Evolutionary conservation across 164 flowering plant species (phyloP), one percentile per base, ranked within the genome.

Genomic region (Vitis riparia): DNA sequence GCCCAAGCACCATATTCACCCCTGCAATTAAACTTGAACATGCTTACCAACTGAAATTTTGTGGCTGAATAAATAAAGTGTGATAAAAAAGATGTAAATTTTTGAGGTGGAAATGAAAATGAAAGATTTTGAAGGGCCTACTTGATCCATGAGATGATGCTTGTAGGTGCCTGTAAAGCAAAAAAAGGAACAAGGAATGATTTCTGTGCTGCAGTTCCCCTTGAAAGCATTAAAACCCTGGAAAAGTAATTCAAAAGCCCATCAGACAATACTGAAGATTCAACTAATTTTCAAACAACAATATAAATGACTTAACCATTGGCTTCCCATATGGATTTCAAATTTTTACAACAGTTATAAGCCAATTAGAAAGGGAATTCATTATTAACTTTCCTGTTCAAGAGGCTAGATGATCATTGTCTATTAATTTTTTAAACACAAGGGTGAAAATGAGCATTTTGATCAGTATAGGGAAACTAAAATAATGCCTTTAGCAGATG

Each of bases 1-100:
- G 85, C 63, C 98, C 98, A 92, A 65, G 80, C 49, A 60, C 98
- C 98, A 86, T 90, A 92, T 60, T 92, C 91, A 56, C 97, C 89
- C 87, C 98, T 93, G 83, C 68, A 71, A 77, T 2, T 60, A 66
- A 68, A 64, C 50, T 50, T 7, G 63, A 15, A 37, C 63, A 62
- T 68, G 48, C n/a, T 11, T 48, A 16, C 44, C 32, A 53, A 61
- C 64, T 9, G 37, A 15, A 37, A 59, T 8, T 11, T 56, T 13
- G 5, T 11, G 17, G 32, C 56, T 59, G 17, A 59, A 56, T 19
- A n/a, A 29, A 2, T 29, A 16, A 44, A 55, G 6, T 0, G 48
- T 19, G 37, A 62, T 16, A 15, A 61, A 27, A 52, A 14, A 9
- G 11, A 23, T 19, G 11, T 14, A 53, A 53, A 16, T 15, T n/a